Base-by-base conservation (phyloP, 2,329 filamentous ascomycete genomes). In the Alternaria consortialis region DNA sequence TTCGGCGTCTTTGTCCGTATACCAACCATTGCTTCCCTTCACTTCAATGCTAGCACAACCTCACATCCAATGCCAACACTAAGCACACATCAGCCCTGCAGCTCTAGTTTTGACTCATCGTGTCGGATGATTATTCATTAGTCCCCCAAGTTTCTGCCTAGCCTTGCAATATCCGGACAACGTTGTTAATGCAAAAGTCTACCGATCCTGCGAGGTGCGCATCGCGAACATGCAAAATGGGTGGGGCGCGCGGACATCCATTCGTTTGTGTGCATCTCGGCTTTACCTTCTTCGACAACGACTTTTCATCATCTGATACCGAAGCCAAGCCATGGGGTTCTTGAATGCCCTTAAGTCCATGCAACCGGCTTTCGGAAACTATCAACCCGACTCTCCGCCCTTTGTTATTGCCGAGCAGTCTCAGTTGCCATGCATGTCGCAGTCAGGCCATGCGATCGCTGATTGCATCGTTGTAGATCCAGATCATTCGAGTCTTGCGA, bases 51-150 rank as follows among this genome's bases (percentile, higher is more conserved):
- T 20, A 17, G 15, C 23, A 36, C 17, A 36, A 23, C n/a, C 51
- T 53, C 57, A 53, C 40, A 60, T 64, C 56, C 64, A 46, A 37
- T 42, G 57, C 36, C 31, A 46, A 57, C 32, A 34, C 53, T 56
- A 62, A 57, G 46, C 34, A 54, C 48, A 17, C 43, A 36, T 39
- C 37, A 55, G 32, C 17, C 53, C 29, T 62, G 56, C 58, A 53
- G 51, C 47, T 44, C 52, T 53, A 40, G 53, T 48, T 32, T 58
- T 67, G 66, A 67, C 56, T 67, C 66, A 69, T 68, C 53, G 39
- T 39, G 29, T 31, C 29, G 36, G 54, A 15, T 37, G 29, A 55
- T 39, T 15, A 53, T 25, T 7, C 20, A 42, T 42, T 42, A 15
- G 31, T 37, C 52, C 29, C 44, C 31, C 56, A 39, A 44, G 50